Evolutionary conservation across 2,329 filamentous ascomycete genomes (phyloP).

Genomic region (Exophiala lecanii-corni): DNA sequence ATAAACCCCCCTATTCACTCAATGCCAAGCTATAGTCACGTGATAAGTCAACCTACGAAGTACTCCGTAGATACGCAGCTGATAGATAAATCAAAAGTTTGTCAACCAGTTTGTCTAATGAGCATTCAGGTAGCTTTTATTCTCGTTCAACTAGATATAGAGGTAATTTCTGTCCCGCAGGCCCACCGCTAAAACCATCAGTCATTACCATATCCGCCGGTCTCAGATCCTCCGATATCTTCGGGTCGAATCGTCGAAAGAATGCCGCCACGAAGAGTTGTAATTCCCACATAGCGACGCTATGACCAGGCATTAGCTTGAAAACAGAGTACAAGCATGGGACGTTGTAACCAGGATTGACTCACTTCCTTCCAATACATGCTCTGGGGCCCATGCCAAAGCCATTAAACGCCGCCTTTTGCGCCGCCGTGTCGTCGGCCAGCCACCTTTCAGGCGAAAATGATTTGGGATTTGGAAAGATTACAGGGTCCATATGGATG

Average conservation of each 20-base stretch:
- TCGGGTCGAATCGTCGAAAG: not conserved
- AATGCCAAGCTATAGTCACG: too few relatives aligned
- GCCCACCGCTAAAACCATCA: not conserved
- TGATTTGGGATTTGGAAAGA: constrained; percentile 33
- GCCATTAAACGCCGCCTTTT: not conserved
- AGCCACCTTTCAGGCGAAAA: constrained; percentile 38
- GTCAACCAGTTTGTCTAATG: too few relatives aligned
- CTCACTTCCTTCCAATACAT: constrained; percentile 1
- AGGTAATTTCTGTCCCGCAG: not conserved
- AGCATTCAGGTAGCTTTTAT: too few relatives aligned
- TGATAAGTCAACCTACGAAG: too few relatives aligned
- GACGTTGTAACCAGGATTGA: too few relatives aligned
- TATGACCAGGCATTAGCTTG: not conserved
- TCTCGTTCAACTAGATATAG: not conserved
- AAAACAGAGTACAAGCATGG: too few relatives aligned
- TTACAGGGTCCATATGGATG: constrained; percentile 33
- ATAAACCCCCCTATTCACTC: too few relatives aligned
- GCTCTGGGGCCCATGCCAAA: not conserved
- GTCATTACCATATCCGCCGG: not conserved
- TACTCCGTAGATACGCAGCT: too few relatives aligned
- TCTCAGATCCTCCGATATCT: not conserved
- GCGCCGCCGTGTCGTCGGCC: not conserved
- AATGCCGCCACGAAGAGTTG: not conserved
- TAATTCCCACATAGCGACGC: not conserved
- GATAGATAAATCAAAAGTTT: too few relatives aligned